phyloP scores from a whole-genome alignment of 2,329 filamentous ascomycete species.

The Ophiosphaerella narmari region DNA sequence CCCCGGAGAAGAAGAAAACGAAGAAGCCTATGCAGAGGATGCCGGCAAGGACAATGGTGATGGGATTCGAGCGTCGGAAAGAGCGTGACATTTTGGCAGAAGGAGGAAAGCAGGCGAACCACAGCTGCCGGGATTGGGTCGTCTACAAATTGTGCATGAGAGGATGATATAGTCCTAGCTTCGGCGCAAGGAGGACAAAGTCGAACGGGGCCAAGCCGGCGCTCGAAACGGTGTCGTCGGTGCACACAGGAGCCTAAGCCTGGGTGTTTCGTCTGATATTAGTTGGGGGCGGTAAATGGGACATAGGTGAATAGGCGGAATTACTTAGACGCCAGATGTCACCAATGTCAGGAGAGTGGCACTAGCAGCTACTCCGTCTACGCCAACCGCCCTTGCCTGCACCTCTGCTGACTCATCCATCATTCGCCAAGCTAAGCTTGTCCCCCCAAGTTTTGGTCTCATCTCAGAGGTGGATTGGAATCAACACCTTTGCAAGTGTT shows the following conservation, averaged over 20 bases:
- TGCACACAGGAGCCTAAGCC: background rate
- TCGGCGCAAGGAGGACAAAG: constrained; percentile 35
- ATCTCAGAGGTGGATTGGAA: too few species aligned
- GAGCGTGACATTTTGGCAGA: constrained; percentile 62
- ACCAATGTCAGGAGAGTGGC: too few species aligned
- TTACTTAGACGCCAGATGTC: too few species aligned
- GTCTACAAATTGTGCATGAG: constrained; percentile 43
- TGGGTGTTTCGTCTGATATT: background rate
- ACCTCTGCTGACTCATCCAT: too few species aligned
- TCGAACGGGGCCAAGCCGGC: constrained; percentile 34
- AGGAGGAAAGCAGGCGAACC: constrained; percentile 29
- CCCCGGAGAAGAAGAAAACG: constrained; percentile 66
- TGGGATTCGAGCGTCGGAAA: constrained; percentile 78
- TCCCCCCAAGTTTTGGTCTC: too few species aligned
- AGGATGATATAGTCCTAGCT: constrained; percentile 19
- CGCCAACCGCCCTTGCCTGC: too few species aligned
- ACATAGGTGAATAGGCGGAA: too few species aligned
- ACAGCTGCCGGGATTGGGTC: constrained; percentile 31
- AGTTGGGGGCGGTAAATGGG: background rate
- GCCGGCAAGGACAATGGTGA: constrained; percentile 73
- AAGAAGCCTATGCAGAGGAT: constrained; percentile 69
- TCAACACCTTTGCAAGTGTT: too few species aligned
- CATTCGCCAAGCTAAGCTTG: too few species aligned
- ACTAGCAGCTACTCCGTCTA: too few species aligned
- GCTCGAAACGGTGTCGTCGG: constrained; percentile 7